Conservation (phyloP, 2,329 filamentous ascomycete species). For the Aspergillus quadricinctus region DNA sequence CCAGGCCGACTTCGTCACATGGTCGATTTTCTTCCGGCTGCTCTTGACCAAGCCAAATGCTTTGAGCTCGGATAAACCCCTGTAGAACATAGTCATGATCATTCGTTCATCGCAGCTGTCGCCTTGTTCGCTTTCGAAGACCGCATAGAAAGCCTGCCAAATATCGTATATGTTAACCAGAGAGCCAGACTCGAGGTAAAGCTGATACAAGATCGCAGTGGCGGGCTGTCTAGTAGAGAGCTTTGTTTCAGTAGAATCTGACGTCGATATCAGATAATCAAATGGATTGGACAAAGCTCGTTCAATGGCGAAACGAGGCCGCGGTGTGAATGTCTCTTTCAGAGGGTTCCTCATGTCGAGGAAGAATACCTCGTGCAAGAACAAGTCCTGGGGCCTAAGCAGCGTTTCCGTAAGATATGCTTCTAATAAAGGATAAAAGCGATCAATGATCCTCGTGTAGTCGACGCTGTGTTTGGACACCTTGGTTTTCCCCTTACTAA, state of each 20-base stretch:
- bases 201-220: slow-evolving; percentile 57
- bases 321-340: slow-evolving; percentile 54
- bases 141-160: slow-evolving; percentile 57
- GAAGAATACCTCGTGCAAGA: slow-evolving; percentile 55
- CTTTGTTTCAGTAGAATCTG: slow-evolving; percentile 21
- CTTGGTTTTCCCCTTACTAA: slow-evolving; percentile 54
- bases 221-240: slow-evolving; percentile 53
- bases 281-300: slow-evolving; percentile 56
- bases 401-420: slow-evolving; percentile 45
- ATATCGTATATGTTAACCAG: slow-evolving; percentile 60
- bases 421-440: slow-evolving; percentile 44
- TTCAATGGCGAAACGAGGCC: slow-evolving; percentile 56
- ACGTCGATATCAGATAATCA: slow-evolving; percentile 57
- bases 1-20: slow-evolving; percentile 78
- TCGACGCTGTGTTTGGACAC: slow-evolving; percentile 51
- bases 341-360: slow-evolving; percentile 56
- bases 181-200: slow-evolving; percentile 60
- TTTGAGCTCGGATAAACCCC: slow-evolving; percentile 76
- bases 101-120: slow-evolving; percentile 29
- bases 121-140: slow-evolving; percentile 39
- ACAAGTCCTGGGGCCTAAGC: slow-evolving; percentile 47
- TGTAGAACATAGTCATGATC: slow-evolving; percentile 72
- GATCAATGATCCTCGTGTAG: slow-evolving; percentile 52
- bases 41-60: slow-evolving; percentile 82
- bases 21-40: slow-evolving; percentile 88